A percentile compares a stretch with the other conserved stretches of the same genome.
Conservation (phyloP, 2,329 filamentous ascomycete genomes). For the Neofusicoccum ribis region DNA sequence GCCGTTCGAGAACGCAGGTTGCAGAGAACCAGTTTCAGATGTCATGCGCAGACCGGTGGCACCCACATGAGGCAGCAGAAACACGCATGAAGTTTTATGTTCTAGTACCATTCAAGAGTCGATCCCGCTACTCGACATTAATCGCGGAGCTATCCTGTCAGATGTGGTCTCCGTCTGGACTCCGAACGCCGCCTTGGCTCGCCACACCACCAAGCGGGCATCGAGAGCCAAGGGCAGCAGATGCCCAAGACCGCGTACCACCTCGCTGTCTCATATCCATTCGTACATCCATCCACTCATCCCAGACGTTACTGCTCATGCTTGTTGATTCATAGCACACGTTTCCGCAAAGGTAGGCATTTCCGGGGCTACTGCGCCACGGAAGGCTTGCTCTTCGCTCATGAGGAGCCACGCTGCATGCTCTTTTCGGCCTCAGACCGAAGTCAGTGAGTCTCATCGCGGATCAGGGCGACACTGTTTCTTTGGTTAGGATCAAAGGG, state of each 20-base stretch:
- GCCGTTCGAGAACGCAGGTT: too few species aligned
- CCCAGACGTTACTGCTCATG: slow-evolving; percentile 9
- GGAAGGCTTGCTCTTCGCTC: background rate
- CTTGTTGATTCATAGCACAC: slow-evolving; percentile 9
- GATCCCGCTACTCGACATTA: slow-evolving; percentile 3
- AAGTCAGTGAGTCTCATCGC: slow-evolving; percentile 82
- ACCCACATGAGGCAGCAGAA: background rate
- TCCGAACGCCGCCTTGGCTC: background rate
- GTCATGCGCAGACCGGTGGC: background rate
- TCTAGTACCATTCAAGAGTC: background rate
- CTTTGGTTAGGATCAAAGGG: slow-evolving; percentile 23
- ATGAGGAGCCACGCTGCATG: slow-evolving; percentile 31
- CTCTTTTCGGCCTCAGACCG: slow-evolving; percentile 33
- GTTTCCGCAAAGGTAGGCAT: slow-evolving; percentile 3
- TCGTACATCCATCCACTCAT: slow-evolving; percentile 13
- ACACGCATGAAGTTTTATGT: background rate
- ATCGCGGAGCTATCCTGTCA: slow-evolving; percentile 9
- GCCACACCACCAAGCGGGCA: background rate
- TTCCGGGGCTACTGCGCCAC: background rate
- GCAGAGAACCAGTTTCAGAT: too few species aligned
- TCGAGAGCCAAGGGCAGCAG: background rate
- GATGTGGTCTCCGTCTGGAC: background rate
- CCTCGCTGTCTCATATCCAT: background rate
- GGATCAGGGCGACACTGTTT: slow-evolving; percentile 76
- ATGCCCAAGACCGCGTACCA: background rate